Percentiles rank a stretch among this genome's conserved stretches.
Conservation (phyloP, 164 flowering plant species). For the Aristolochia fimbriata region DNA sequence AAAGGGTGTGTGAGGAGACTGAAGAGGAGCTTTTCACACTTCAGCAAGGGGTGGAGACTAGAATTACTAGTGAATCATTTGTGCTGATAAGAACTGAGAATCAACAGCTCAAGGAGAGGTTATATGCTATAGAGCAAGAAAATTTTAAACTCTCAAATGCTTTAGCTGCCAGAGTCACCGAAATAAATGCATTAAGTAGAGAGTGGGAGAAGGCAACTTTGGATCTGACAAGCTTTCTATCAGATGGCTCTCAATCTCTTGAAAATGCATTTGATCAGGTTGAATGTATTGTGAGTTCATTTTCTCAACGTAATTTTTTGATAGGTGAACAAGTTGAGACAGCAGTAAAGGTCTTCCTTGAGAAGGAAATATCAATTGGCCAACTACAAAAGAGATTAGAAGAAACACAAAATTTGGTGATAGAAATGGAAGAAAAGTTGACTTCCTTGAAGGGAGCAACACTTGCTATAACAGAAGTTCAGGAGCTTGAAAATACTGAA, state of each 20-base stretch:
- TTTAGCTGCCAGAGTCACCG: conserved; percentile 40
- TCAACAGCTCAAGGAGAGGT: conserved; percentile 25
- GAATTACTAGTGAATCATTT: conserved; percentile 1
- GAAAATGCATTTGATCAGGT: conserved; percentile 56
- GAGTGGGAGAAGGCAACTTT: conserved; percentile 76
- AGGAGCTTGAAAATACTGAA: conserved; percentile 24
- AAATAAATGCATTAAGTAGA: conserved; percentile 20
- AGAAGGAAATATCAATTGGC: conserved; percentile 54
- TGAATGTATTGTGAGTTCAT: conserved; percentile 40
- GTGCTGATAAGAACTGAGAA: conserved; percentile 6
- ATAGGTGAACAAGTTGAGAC: conserved; percentile 47
- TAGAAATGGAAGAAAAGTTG: conserved; percentile 49
- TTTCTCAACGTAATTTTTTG: conserved; percentile 39
- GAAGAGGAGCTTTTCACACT: conserved; percentile 54
- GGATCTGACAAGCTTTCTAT: conserved; percentile 56
- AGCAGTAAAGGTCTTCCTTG: conserved; percentile 44
- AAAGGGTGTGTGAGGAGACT: conserved; percentile 44
- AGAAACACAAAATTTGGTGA: conserved; percentile 44
- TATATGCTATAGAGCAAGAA: conserved; percentile 35
- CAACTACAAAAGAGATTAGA: conserved; percentile 44
- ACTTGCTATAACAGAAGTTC: conserved; percentile 48
- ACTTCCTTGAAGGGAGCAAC: conserved; percentile 59
- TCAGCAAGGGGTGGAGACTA: conserved; percentile 26
- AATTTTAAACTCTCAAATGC: conserved; percentile 30
- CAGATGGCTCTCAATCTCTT: conserved; percentile 62